These are phyloP conservation scores for Mycena citricolor DNA, from an alignment of 1,284 basidiomycete genomes.

Conservation along the genomic window DNA sequence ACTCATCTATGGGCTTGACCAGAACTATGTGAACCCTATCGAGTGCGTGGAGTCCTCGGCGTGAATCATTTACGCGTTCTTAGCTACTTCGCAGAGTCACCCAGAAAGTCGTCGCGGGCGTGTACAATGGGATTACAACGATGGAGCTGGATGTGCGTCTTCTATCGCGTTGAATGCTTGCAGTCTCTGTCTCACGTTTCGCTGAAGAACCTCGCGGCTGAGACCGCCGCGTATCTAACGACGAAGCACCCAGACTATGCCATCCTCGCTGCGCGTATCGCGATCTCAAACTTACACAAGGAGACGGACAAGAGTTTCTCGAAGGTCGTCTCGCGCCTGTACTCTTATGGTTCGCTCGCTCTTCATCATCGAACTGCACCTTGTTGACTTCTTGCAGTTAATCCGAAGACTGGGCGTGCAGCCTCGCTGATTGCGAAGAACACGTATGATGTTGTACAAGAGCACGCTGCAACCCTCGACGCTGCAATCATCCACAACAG, in stretches of 20 bases:
- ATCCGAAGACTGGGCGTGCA: slow-evolving; percentile 90
- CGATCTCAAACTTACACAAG: slow-evolving; percentile 98
- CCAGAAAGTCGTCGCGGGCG: slow-evolving; percentile 94
- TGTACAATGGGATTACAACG: slow-evolving; percentile 95
- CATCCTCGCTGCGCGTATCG: slow-evolving; percentile 96
- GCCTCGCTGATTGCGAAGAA: slow-evolving; percentile 93
- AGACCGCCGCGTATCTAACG: slow-evolving; percentile 97
- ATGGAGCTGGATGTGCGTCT: slow-evolving; percentile 89
- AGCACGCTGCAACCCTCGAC: slow-evolving; percentile 84
- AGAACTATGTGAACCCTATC: slow-evolving; percentile 91
- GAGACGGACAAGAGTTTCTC: slow-evolving; percentile 99
- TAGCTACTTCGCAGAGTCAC: slow-evolving; percentile 58
- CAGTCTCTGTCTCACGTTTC: slow-evolving; percentile 17
- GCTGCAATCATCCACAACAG: slow-evolving; percentile 98
- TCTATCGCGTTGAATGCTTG: not conserved
- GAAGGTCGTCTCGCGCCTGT: slow-evolving; percentile 87
- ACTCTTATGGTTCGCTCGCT: slow-evolving; percentile 71
- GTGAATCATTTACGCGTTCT: slow-evolving; percentile 12
- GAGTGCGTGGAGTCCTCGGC: slow-evolving; percentile 55
- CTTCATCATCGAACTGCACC: not conserved
- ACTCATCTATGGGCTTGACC: slow-evolving; percentile 96
- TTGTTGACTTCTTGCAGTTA: slow-evolving; percentile 54
- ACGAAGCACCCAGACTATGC: slow-evolving; percentile 98
- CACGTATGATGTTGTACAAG: slow-evolving; percentile 82
- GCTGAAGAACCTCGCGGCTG: slow-evolving; percentile 88